Conservation (phyloP, 108 stramenopile species). For the Cyclostephanos invisitatus region DNA sequence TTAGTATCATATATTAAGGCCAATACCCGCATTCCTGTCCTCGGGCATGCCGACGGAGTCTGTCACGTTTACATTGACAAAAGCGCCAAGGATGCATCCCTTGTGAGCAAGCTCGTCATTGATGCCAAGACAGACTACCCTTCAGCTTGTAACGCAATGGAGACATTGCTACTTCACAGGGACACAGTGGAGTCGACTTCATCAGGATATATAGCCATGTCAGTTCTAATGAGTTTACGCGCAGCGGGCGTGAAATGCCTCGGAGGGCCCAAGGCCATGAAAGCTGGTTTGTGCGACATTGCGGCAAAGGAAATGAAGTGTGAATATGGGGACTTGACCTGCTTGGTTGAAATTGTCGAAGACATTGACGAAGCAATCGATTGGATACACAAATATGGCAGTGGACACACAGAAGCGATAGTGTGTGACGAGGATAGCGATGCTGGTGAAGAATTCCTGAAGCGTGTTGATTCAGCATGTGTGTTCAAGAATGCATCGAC, state of each 20-base stretch:
- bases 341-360: constrained; percentile 93
- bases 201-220: constrained; percentile 60
- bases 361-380: constrained; percentile 89
- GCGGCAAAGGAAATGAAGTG: constrained; percentile 71
- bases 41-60: constrained; percentile 99
- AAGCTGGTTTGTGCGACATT: constrained; percentile 72
- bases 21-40: constrained; percentile 94
- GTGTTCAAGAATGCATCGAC: constrained; percentile 98
- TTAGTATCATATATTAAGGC: constrained; percentile 91
- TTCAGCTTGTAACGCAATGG: constrained; percentile 98
- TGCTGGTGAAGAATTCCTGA: constrained; percentile 88
- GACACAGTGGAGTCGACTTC: constrained; percentile 60
- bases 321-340: constrained; percentile 94
- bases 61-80: constrained; percentile 96
- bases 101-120: constrained; percentile 68
- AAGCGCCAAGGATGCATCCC: constrained; percentile 66
- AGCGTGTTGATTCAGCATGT: constrained; percentile 92
- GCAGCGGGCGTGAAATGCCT: constrained; percentile 87
- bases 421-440: constrained; percentile 84
- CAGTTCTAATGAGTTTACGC: constrained; percentile 73
- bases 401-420: constrained; percentile 96
- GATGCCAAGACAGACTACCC: constrained; percentile 99
- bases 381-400: constrained; percentile 93
- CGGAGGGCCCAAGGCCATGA: constrained; percentile 86
- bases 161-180: constrained; percentile 93